Evolutionary conservation across 768 basidiomycete genomes (phyloP).

Genomic region (Serpula lacrymans): DNA sequence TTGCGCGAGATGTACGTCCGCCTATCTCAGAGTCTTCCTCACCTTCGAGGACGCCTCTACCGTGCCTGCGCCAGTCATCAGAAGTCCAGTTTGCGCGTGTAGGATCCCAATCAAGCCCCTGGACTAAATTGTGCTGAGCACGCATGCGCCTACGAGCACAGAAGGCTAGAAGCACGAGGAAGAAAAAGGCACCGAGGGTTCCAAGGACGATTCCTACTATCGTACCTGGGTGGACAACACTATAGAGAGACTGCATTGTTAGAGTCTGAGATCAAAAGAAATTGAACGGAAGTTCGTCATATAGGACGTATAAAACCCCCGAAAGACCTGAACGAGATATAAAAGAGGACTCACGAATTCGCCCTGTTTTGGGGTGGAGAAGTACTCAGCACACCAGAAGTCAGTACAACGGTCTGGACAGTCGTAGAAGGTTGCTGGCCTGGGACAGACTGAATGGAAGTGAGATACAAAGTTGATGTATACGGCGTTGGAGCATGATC

Average conservation of each 20-base stretch:
- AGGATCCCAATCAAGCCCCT: too few species aligned
- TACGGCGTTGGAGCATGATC: constrained; percentile 1
- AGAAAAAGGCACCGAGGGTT: constrained; percentile 21
- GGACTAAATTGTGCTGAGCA: constrained; percentile 8
- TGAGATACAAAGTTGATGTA: constrained; percentile 18
- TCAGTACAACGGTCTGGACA: constrained; percentile 16
- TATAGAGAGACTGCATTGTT: constrained; percentile 5
- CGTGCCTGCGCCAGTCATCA: constrained; percentile 12
- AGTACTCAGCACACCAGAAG: constrained; percentile 24
- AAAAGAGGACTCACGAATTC: constrained; percentile 6
- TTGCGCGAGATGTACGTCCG: constrained; percentile 3
- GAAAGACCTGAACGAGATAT: not conserved
- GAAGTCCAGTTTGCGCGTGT: too few species aligned
- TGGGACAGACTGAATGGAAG: constrained; percentile 13
- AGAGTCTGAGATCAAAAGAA: constrained; percentile 4
- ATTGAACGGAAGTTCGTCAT: not conserved
- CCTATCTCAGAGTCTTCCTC: constrained; percentile 10
- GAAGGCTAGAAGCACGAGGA: constrained; percentile 26
- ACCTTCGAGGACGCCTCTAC: constrained; percentile 16
- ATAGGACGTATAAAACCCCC: not conserved
- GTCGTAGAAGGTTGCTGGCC: constrained; percentile 10
- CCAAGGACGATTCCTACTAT: constrained; percentile 23
- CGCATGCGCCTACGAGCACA: constrained; percentile 30
- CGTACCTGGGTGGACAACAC: constrained; percentile 15
- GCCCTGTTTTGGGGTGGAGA: constrained; percentile 10